Evolutionary conservation across 495 filamentous ascomycete genomes (phyloP), one percentile per base, ranked within the genome.

Genomic region (Aeminium ludgeri): DNA sequence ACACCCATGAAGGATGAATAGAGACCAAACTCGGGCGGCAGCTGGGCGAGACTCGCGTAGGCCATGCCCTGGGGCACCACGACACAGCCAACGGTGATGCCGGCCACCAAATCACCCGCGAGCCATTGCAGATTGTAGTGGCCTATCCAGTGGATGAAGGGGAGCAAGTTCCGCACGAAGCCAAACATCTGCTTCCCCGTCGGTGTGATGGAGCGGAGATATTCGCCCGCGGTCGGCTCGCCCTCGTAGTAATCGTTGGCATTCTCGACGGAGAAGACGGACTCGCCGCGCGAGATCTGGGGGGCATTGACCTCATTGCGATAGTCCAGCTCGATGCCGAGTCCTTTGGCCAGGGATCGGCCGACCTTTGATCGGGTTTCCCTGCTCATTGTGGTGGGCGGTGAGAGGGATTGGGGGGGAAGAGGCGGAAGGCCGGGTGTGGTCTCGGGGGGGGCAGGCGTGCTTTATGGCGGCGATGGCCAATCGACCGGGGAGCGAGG

Each of bases 1-100:
- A 96, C 87, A 19, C 89, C 89, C 79, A 96, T 93, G 53, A 99
- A 99, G 0, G 87, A 95, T 0, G 87, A 89, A 56, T 99, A 99
- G 0, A 99, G 65, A 38, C 89, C 89, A 53, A 73, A 99, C 54
- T 99, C 67, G 2, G 78, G 72, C 0, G 67, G 64, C 16, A 99
- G 67, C 31, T 74, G 65, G 6, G 89, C 89, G 30, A 99, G 64
- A 48, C 78, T 69, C 18, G 89, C 87, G 59, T 99, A 99, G 1
- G 91, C 86, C 89, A 99, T 96, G 43, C 82, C 80, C 55, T 99
- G 89, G 4, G 89, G 89, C 20, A 99, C 82, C 16, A 99, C 89
- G 27, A 99, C 87, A 37, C 79, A 80, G 40, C 89, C 89, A 39
- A 96, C 86, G 5, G 89, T 97, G 54, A 97, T 80, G 54, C 87